Evolutionary conservation across 78 protist genomes (phyloP), one percentile per base, ranked within the genome.

Genomic region (Dictyostelium citrinum): DNA sequence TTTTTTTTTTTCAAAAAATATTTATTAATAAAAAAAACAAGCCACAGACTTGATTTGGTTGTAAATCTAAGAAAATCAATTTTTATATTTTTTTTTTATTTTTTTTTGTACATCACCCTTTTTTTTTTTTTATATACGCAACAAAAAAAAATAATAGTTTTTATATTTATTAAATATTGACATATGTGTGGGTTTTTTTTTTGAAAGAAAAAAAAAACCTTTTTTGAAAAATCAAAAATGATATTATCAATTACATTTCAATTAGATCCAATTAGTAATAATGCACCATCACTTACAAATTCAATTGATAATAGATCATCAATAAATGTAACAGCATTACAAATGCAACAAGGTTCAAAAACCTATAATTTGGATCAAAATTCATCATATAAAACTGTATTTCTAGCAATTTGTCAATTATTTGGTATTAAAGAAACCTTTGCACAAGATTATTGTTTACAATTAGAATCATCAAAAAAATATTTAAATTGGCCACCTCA

Each of bases 401-500:
- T 88, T 68, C 35, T 79, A 39, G 78, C 93, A 20, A 88, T 88
- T 22, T 88, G 93, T 37, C 41, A n/a, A 41, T 22, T 88, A n/a
- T 88, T 88, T 78, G 85, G 85, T 35, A 88, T 88, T 8, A 67
- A 20, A 11, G 76, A 76, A 43, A 10, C 46, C 1, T 14, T 1
- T 0, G 31, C 74, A 5, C 37, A n/a, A 8, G 81, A 78, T 20
- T 88, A 78, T 35, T 24, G 49, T 20, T 77, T 88, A 29, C 93
- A 88, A 27, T 10, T 88, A 8, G 93, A 88, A 27, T 78, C 93
- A 71, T 29, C 79, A 3, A 77, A 78, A 39, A 76, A 68, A 35
- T 88, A 88, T 27, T 49, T 88, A 46, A 88, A 88, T 78, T 88
- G 93, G 93, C 93, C 93, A 45, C 79, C 41, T 22, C 27, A 29